Evolutionary conservation across 257 asterid species (phyloP).

Genomic region (Solanum etuberosum): DNA sequence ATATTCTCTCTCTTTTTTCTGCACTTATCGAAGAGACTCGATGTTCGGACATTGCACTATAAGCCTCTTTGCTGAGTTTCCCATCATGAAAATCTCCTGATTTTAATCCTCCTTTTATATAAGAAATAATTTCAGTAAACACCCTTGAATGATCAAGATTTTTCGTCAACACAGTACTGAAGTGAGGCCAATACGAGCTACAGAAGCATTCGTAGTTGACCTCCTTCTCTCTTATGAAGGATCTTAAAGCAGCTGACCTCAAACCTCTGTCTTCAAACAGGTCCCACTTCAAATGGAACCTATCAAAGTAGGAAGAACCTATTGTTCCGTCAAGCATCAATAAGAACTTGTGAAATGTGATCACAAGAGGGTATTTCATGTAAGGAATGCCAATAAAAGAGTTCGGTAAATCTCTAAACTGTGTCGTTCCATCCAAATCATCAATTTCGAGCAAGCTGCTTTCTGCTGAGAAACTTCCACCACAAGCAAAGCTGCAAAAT

Average conservation of each 20-base stretch:
- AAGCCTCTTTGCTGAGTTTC: slow-evolving; percentile 26
- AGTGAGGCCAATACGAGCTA: slow-evolving; percentile 52
- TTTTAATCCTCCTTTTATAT: slow-evolving; percentile 48
- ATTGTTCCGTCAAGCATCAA: slow-evolving; percentile 70
- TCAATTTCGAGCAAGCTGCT: slow-evolving; percentile 20
- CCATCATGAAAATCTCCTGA: slow-evolving; percentile 17
- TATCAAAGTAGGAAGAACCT: slow-evolving; percentile 40
- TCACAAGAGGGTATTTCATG: slow-evolving; percentile 45
- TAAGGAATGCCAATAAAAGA: slow-evolving; percentile 31
- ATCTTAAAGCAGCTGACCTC: slow-evolving; percentile 32
- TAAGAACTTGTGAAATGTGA: slow-evolving; percentile 57
- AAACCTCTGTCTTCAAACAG: slow-evolving; percentile 7
- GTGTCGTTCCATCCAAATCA: slow-evolving; percentile 35
- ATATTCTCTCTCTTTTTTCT: slow-evolving; percentile 24
- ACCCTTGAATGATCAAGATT: slow-evolving; percentile 43
- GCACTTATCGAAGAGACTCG: slow-evolving; percentile 34
- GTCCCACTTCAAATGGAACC: slow-evolving; percentile 22
- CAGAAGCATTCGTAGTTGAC: slow-evolving; percentile 42
- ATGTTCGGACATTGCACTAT: slow-evolving; percentile 25
- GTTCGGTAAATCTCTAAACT: slow-evolving; percentile 46
- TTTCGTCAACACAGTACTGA: slow-evolving; percentile 26
- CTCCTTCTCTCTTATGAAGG: slow-evolving; percentile 41
- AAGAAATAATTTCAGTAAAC: slow-evolving; percentile 53
- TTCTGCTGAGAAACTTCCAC: slow-evolving; percentile 8
- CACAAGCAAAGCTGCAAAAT: slow-evolving; percentile 27